Percentiles rank a stretch among this genome's conserved stretches.
phyloP scores from a whole-genome alignment of 1,139 yeast species.

The Magnusiomyces tetraspermus region DNA sequence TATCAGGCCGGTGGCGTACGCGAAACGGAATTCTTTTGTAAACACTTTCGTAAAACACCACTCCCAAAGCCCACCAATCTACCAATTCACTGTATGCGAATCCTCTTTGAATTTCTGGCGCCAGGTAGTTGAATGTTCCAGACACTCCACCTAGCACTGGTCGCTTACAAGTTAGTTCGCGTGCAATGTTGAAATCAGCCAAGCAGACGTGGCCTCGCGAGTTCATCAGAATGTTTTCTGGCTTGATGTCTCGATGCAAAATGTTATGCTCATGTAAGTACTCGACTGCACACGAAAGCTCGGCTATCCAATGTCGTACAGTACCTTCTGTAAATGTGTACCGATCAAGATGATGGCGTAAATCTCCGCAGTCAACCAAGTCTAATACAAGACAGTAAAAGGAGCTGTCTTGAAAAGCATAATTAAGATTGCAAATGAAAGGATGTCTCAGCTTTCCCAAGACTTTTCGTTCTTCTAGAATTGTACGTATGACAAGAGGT shows the following conservation, averaged over 20 bases:
- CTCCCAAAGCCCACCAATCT: slow-evolving; percentile 92
- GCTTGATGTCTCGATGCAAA: slow-evolving; percentile 61
- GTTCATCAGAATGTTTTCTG: slow-evolving; percentile 58
- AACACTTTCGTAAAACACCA: slow-evolving; percentile 70
- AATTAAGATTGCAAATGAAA: slow-evolving; percentile 68
- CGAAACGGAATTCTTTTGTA: slow-evolving; percentile 80
- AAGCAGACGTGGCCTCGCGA: slow-evolving; percentile 62
- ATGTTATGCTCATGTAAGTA: slow-evolving; percentile 54
- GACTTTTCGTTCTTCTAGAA: slow-evolving; percentile 50
- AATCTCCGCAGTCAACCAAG: slow-evolving; percentile 81
- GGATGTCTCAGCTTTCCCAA: slow-evolving; percentile 60
- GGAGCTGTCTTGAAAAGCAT: slow-evolving; percentile 71
- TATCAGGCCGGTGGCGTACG: slow-evolving; percentile 36
- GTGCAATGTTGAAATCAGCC: slow-evolving; percentile 57
- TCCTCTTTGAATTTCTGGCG: slow-evolving; percentile 70
- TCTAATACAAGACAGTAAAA: slow-evolving; percentile 67
- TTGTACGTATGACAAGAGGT: slow-evolving; percentile 24
- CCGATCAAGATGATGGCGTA: slow-evolving; percentile 61
- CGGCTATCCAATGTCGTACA: slow-evolving; percentile 58
- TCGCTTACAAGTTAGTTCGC: slow-evolving; percentile 22
- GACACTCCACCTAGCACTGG: slow-evolving; percentile 48
- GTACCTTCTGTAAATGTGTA: slow-evolving; percentile 49
- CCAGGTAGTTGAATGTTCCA: slow-evolving; percentile 85
- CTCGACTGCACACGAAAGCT: slow-evolving; percentile 56
- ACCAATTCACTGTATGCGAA: slow-evolving; percentile 63